Evolutionary conservation across 2,329 filamentous ascomycete species (phyloP), one percentile per base, ranked within the genome.

Genomic region (Dothideomycetes sp.): DNA sequence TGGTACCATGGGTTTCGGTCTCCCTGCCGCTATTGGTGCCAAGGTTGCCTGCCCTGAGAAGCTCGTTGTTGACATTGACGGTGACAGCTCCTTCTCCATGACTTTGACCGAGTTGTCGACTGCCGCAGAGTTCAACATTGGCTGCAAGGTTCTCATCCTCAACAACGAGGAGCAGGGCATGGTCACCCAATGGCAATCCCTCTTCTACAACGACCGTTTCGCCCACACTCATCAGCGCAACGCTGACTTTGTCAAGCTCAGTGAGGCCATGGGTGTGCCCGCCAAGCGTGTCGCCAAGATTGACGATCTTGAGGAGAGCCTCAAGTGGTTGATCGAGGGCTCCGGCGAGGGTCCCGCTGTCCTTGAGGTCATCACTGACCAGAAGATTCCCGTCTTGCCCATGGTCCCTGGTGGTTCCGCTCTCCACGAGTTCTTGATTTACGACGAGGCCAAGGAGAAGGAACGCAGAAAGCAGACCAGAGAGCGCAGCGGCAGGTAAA

Each of bases 71-170:
- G 89, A 96, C 62, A 93, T 96, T 55, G 91, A 98, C 60, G 91
- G 91, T 47, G 91, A 96, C 61, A 91, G 89, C n/a, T 95, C 88
- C 3, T 96, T 98, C 71, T 85, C 86, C 73, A 96, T 98, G 91
- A 96, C 91, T 5, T 73, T 95, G 45, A 95, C 89, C 1, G 91
- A 98, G 68, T 78, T 98, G 39, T 84, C 83, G 32, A 95, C 89
- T 2, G 88, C 88, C 29, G 78, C 84, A 7, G 88, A 98, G 66
- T 96, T 96, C 71, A 84, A 91, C 68, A 95, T 96, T 61, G 88
- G 84, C 49, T 81, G 94, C 63, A 96, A 96, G 74, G 74, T 96
- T 46, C 86, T 96, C 53, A 73, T 96, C 18, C 65, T 98, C 42
- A 96, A 96, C 72, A 98, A 94, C 64, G 87, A 94, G 63, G 87